Percentiles rank a stretch among this genome's conserved stretches.
Conservation (phyloP, 306 rosid genomes). For the Cicer bijugum region DNA sequence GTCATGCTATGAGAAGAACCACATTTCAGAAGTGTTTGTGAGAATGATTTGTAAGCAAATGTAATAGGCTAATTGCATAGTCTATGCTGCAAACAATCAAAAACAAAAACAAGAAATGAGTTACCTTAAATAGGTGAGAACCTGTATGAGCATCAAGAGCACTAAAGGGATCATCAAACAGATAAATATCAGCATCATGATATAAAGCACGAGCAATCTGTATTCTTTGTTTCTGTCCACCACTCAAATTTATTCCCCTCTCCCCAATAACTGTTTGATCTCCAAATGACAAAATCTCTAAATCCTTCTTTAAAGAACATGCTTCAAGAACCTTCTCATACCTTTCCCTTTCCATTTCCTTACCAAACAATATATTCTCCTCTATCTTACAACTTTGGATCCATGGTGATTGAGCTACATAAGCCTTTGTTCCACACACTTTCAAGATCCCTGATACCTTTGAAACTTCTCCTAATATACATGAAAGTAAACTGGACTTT, state of each 20-base stretch:
- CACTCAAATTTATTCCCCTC: conserved; percentile 91
- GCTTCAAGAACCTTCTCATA: conserved; percentile 79
- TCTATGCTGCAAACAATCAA: conserved; percentile 7
- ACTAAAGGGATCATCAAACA: conserved; percentile 91
- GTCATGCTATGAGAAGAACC: neutral
- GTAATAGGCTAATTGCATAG: neutral
- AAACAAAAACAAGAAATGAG: conserved; percentile 1
- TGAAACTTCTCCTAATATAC: conserved; percentile 79
- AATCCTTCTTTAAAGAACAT: conserved; percentile 76
- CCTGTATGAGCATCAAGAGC: conserved; percentile 94
- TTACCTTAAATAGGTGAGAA: conserved; percentile 81
- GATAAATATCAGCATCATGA: conserved; percentile 83
- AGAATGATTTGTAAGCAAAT: neutral
- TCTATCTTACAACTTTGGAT: conserved; percentile 86
- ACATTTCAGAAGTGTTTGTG: neutral
- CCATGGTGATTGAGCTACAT: conserved; percentile 89
- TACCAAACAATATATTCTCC: conserved; percentile 74
- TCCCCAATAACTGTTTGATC: conserved; percentile 92
- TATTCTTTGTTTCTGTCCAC: conserved; percentile 88
- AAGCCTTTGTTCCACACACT: conserved; percentile 83
- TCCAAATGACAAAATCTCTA: conserved; percentile 70
- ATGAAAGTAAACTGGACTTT: conserved; percentile 76
- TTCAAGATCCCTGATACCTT: conserved; percentile 61
- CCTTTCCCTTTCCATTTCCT: conserved; percentile 69
- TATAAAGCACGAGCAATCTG: conserved; percentile 84